Evolutionary conservation across 2,329 filamentous ascomycete species (phyloP), one percentile per base, ranked within the genome.

Genomic region (Penicillium thymicola): DNA sequence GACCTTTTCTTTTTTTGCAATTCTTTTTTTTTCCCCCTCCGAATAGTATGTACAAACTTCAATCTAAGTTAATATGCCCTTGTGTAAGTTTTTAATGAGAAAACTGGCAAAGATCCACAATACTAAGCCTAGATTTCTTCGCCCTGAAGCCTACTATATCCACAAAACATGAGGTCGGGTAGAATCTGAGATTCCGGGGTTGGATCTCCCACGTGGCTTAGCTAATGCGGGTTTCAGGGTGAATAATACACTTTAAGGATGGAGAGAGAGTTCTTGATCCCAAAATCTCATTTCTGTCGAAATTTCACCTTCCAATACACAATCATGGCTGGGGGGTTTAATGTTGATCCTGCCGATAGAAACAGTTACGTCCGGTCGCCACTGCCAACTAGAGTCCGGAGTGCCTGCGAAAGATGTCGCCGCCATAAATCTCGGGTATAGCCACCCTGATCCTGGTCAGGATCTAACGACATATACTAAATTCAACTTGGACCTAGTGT

Each of bases 351-450:
- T 34, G 21, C 13, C 11, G 28, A 43, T 28, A 43, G 25, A 30
- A 37, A 2, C 23, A 37, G 40, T 10, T 52, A 52, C 13, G 18
- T 40, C 13, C 51, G 51, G 42, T 47, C 41, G 13, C 42, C 41
- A 28, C 47, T 63, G 43, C 67, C 67, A 5, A 68, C 65, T 13
- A 65, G 66, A 51, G 65, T 69, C 44, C 70, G 64, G 48, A 67
- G 55, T 38, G 70, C 71, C 0, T 73, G 63, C 51, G 67, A 66
- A 58, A 59, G 65, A 60, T 72, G 61, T 49, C 67, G 62, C 38
- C 70, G 59, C 50, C 67, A 73, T 54, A 72, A 72, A 60, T 63
- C 64, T 40, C 58, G 70, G 51, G 69, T 70, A 65, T 21, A 47
- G 28, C 23, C 23, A 48, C 49, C 28, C 21, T 51, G 28, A 23